Percentiles rank a stretch among this genome's conserved stretches.
These are phyloP conservation scores for Sedum album DNA, from an alignment of 164 flowering plant species.

Conservation along the genomic window DNA sequence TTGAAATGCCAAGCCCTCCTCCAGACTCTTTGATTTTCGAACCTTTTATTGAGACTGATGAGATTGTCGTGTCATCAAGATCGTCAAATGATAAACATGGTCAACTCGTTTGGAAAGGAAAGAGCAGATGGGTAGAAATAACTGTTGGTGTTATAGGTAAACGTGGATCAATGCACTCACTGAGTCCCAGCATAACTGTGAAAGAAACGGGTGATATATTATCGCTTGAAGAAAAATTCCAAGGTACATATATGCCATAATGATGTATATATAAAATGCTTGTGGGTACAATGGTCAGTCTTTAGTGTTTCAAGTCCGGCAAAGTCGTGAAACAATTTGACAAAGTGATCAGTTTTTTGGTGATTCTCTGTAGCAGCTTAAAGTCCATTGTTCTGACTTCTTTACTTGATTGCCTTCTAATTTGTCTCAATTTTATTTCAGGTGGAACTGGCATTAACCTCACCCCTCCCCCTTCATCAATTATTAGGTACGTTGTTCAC, in stretches of 20 bases:
- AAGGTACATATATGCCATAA: conserved; percentile 34
- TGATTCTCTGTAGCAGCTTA: neutral
- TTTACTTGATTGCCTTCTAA: conserved; percentile 1
- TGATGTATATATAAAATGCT: neutral
- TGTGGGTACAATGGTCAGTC: neutral
- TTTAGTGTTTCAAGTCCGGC: neutral
- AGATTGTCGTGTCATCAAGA: conserved; percentile 56
- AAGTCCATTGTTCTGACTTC: neutral
- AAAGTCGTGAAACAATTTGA: neutral
- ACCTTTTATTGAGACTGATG: conserved; percentile 87
- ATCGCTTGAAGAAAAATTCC: conserved; percentile 93
- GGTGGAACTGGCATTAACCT: conserved; percentile 97
- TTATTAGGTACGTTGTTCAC: conserved; percentile 48
- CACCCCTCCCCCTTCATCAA: conserved; percentile 81
- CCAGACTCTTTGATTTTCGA: conserved; percentile 77
- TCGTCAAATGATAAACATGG: conserved; percentile 23
- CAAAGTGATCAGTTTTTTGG: neutral
- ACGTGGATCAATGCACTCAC: conserved; percentile 64
- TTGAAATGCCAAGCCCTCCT: conserved; percentile 92
- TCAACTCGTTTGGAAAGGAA: conserved; percentile 58
- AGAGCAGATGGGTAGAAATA: conserved; percentile 79
- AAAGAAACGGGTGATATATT: conserved; percentile 82
- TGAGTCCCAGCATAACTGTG: conserved; percentile 86
- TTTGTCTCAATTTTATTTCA: conserved; percentile 22
- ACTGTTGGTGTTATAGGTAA: conserved; percentile 86